phyloP scores from a whole-genome alignment of 768 basidiomycete genomes.

The Pulveroboletus frians region DNA sequence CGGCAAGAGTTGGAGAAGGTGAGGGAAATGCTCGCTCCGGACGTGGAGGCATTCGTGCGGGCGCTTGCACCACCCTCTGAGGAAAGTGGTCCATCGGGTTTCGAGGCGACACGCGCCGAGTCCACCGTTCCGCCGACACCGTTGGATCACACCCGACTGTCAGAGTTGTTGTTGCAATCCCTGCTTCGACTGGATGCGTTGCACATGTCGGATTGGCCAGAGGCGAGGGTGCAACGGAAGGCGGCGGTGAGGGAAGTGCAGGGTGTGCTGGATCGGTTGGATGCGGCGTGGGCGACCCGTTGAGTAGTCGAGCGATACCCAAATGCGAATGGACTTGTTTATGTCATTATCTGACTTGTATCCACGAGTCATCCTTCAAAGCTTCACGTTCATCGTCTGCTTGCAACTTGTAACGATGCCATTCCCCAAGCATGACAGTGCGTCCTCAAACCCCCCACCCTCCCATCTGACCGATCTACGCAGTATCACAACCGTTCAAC shows the following conservation, averaged over 20 bases:
- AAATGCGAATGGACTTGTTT: too few species aligned
- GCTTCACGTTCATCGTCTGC: too few species aligned
- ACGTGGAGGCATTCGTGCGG: constrained; percentile 52
- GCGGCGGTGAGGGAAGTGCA: constrained; percentile 85
- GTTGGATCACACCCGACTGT: constrained; percentile 53
- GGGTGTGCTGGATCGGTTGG: constrained; percentile 71
- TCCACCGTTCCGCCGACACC: constrained; percentile 5
- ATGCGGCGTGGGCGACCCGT: constrained; percentile 54
- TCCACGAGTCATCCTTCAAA: too few species aligned
- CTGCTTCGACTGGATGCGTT: constrained; percentile 84
- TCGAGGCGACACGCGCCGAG: not conserved
- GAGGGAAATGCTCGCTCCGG: constrained; percentile 48
- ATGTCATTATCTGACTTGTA: too few species aligned
- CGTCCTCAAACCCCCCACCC: constrained; percentile 22
- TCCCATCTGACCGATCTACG: constrained; percentile 7
- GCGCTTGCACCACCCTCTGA: constrained; percentile 16
- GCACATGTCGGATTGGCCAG: constrained; percentile 60
- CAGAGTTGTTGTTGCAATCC: constrained; percentile 82
- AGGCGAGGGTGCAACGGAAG: constrained; percentile 77
- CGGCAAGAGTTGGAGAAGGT: constrained; percentile 43
- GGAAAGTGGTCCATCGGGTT: not conserved
- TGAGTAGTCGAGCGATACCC: too few species aligned
- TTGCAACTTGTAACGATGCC: constrained; percentile 56
- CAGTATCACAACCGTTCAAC: constrained; percentile 73
- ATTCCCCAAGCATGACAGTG: constrained; percentile 69